phyloP scores from a whole-genome alignment of 768 basidiomycete species.

The Hericium rajendrae region DNA sequence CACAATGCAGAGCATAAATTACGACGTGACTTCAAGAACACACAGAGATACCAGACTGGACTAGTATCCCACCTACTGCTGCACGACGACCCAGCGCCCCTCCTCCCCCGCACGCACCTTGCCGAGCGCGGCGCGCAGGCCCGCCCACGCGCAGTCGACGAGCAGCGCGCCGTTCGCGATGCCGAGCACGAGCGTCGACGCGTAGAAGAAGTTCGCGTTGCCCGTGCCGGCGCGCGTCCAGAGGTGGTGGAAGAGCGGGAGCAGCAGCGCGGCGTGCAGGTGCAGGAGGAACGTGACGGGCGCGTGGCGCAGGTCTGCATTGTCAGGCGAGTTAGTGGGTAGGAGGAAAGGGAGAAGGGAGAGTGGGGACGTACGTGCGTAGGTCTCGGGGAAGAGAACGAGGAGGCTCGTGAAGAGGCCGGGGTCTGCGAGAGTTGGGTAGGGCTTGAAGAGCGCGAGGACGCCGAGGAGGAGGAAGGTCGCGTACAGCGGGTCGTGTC shows the following conservation, averaged over 20 bases:
- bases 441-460: constrained; percentile 80
- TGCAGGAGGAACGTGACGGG: constrained; percentile 78
- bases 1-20: not conserved
- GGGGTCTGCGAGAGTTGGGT: constrained; percentile 84
- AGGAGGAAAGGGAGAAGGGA: not conserved
- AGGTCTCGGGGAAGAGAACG: constrained; percentile 73
- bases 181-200: constrained; percentile 88
- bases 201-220: constrained; percentile 98
- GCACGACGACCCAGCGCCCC: constrained; percentile 47
- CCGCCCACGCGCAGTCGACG: constrained; percentile 76
- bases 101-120: constrained; percentile 34
- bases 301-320: constrained; percentile 75
- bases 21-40: not conserved
- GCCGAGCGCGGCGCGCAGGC: constrained; percentile 67
- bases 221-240: constrained; percentile 91
- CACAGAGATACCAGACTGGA: too few relatives aligned
- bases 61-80: constrained; percentile 40
- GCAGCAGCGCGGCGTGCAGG: constrained; percentile 71
- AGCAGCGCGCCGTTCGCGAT: constrained; percentile 78
- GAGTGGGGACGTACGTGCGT: constrained; percentile 53
- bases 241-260: constrained; percentile 85
- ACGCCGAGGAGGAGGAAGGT: constrained; percentile 68
- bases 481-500: constrained; percentile 80
- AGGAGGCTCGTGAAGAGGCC: constrained; percentile 80
- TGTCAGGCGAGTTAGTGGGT: not conserved